Conservation (phyloP, 345 rosid species). For the Lenwebbia sp. region DNA sequence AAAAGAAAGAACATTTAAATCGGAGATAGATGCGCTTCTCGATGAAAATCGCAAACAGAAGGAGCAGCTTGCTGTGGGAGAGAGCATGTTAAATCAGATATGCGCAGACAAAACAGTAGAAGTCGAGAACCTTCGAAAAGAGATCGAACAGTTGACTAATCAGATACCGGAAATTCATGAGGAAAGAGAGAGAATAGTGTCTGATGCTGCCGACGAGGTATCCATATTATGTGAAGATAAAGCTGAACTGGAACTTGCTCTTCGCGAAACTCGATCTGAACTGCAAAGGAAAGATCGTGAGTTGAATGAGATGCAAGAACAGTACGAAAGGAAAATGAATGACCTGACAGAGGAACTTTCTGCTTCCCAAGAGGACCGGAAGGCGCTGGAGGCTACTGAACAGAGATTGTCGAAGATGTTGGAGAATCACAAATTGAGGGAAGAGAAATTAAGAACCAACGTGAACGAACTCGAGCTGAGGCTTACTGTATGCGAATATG, state of each 20-base stretch:
- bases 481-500: slow-evolving; percentile 45
- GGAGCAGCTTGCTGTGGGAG: slow-evolving; percentile 16
- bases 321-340: slow-evolving; percentile 11
- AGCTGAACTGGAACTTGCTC: slow-evolving; percentile 14
- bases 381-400: slow-evolving; percentile 16
- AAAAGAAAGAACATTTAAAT: slow-evolving; percentile 22
- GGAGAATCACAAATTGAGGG: slow-evolving; percentile 22
- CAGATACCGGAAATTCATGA: slow-evolving; percentile 6
- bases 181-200: slow-evolving; percentile 24
- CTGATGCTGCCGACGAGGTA: slow-evolving; percentile 9
- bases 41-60: slow-evolving; percentile 23
- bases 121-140: slow-evolving; percentile 27
- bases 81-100: slow-evolving; percentile 18
- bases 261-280: slow-evolving; percentile 2
- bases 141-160: slow-evolving; percentile 10
- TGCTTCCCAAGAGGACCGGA: slow-evolving; percentile 18
- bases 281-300: slow-evolving; percentile 9
- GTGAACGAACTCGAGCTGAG: slow-evolving; percentile 32
- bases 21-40: slow-evolving; percentile 20
- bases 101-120: slow-evolving; percentile 15
- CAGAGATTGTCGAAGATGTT: slow-evolving; percentile 16
- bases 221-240: slow-evolving; percentile 15
- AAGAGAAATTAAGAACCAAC: slow-evolving; percentile 29
- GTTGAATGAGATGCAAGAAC: slow-evolving; percentile 5
- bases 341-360: slow-evolving; percentile 25